A percentile compares a stretch with the other conserved stretches of the same genome.
phyloP scores from a whole-genome alignment of 768 basidiomycete species.

The Butyriboletus loyo region DNA sequence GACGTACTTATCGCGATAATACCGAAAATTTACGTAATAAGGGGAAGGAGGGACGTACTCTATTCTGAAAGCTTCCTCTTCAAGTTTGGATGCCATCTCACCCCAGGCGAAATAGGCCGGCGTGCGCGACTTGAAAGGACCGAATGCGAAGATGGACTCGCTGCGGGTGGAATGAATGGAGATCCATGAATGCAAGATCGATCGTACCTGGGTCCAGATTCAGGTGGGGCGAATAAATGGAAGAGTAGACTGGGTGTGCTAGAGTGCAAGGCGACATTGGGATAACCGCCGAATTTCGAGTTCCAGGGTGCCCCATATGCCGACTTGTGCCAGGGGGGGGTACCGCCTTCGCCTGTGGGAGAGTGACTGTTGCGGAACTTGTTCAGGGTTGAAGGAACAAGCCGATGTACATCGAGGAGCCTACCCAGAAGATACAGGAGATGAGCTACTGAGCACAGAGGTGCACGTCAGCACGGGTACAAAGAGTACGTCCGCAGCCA shows the following conservation, averaged over 20 bases:
- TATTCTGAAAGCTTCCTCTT: constrained; percentile 68
- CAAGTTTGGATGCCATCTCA: constrained; percentile 66
- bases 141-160: constrained; percentile 35
- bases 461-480: constrained; percentile 28
- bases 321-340: constrained; percentile 30
- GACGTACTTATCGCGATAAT: constrained; percentile 24
- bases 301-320: constrained; percentile 26
- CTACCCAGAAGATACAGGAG: constrained; percentile 37
- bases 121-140: constrained; percentile 33
- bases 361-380: constrained; percentile 29
- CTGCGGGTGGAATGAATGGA: constrained; percentile 29
- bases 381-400: constrained; percentile 24
- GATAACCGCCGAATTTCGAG: constrained; percentile 34
- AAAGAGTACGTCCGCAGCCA: constrained; percentile 21
- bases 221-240: constrained; percentile 76
- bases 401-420: constrained; percentile 33
- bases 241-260: constrained; percentile 64
- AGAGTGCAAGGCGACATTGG: constrained; percentile 54
- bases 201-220: constrained; percentile 43
- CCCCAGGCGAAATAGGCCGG: constrained; percentile 71
- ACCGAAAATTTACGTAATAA: constrained; percentile 30
- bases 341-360: constrained; percentile 24
- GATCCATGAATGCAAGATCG: constrained; percentile 14
- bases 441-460: constrained; percentile 18
- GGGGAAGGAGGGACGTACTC: constrained; percentile 64